Evolutionary conservation across 495 filamentous ascomycete species (phyloP), one percentile per base, ranked within the genome.

Genomic region (Hypomontagnella monticulosa): DNA sequence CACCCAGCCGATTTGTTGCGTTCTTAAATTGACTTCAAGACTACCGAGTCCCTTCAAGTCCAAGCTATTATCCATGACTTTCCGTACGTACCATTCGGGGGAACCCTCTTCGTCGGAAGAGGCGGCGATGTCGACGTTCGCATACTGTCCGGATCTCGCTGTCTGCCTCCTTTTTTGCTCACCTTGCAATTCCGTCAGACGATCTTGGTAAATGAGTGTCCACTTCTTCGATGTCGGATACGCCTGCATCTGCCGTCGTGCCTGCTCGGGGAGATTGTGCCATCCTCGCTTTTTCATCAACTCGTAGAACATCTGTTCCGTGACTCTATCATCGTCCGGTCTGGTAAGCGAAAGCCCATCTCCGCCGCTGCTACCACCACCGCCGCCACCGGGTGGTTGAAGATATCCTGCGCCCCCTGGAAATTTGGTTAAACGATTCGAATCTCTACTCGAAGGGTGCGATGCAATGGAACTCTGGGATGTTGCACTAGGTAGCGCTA

Each of bases 1-100:
- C 53, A 99, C 96, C 95, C 95, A 99, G 78, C 89, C 91, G 67
- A 99, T 98, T 38, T 96, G 95, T 72, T 99, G 96, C 32, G 96
- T 98, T 61, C 95, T 84, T 69, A 99, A 73, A 78, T 92, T 96
- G 75, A 99, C 96, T 74, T 92, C 92, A 68, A 99, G 78, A 79
- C 92, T 96, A 44, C 89, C 90, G 14, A 99, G 79, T 50, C 96
- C 91, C 79, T 99, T 97, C 53, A 90, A 85, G 41, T 92, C 92
- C 63, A 99, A 93, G 27, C 85, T 91, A 73, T 97, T 95, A 64
- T 97, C 93, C 92, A 98, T 92, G 34, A 99, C 91, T 77, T 92
- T 96, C 72, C 89, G 90, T 15, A 99, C 96, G 79, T 95, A 99
- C 94, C 94, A 99, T 78, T 99, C 96, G 2, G 95, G 95, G 56